phyloP scores from a whole-genome alignment of 441 rosid species.

The Mallotus repandus region DNA sequence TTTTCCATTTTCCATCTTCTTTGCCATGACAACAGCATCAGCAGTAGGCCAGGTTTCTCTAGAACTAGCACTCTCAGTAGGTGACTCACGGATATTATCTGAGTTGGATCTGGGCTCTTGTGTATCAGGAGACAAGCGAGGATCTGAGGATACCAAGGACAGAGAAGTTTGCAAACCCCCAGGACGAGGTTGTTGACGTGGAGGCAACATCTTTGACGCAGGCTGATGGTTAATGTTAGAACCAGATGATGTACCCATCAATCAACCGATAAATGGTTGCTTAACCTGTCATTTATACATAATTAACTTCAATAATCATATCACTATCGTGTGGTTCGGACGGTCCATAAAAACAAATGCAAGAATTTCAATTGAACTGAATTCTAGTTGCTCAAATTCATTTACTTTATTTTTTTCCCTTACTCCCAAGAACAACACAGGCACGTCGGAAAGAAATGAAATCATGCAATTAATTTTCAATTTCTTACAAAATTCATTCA shows the following conservation, averaged over 20 bases:
- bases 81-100: constrained; percentile 75
- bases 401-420: no score
- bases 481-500: no score
- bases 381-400: no score
- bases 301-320: constrained; percentile 4
- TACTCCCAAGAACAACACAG: no score
- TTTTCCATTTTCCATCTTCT: constrained; percentile 76
- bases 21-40: constrained; percentile 49
- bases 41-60: constrained; percentile 91
- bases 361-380: not conserved
- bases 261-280: constrained; percentile 15
- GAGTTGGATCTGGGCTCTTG: constrained; percentile 70
- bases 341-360: not conserved
- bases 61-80: constrained; percentile 96
- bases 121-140: constrained; percentile 50
- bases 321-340: not conserved
- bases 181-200: constrained; percentile 74
- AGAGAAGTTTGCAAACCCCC: constrained; percentile 65
- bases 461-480: no score
- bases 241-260: constrained; percentile 87
- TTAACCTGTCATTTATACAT: constrained; percentile 24
- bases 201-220: constrained; percentile 72
- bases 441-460: no score
- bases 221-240: constrained; percentile 58
- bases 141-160: constrained; percentile 67